Base-by-base conservation (phyloP, 768 basidiomycete genomes). In the Calvatia gigantea region DNA sequence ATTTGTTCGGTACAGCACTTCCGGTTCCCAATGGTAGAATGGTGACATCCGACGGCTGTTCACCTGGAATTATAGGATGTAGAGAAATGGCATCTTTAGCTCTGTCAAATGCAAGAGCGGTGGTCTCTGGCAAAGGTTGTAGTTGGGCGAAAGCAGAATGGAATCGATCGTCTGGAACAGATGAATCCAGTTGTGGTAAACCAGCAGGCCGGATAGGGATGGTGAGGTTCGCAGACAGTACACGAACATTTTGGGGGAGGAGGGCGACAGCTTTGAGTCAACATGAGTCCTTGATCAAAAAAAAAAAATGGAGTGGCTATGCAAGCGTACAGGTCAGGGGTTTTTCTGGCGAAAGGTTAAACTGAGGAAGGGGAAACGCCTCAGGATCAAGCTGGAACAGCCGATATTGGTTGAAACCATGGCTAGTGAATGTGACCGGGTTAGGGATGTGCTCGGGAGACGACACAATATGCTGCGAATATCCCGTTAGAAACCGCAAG, bases 21-120 rank as follows among this genome's bases (percentile, higher is more conserved):
- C 91, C 90, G 0, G 96, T 98, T 2, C 96, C 96, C 5, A 98
- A 75, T 1, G 94, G 80, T 6, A 89, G 79, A 41, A 98, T 73
- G 7, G 69, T 70, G 6, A 98, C 79, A 51, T 44, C 58, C 17
- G 38, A 31, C 19, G 29, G 60, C 27, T n/a, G 56, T 44, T 58
- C 59, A 51, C 45, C 60, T 14, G 3, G 2, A 42, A 14, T 35
- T 9, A 29, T 56, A 39, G 43, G 59, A 29, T 45, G 47, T 38
- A 67, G 63, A 29, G 68, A 65, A 15, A 79, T 64, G 35, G 60
- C 60, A 25, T 62, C 59, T 55, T 69, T 70, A 2, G 79, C 80
- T 2, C 69, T 64, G 2, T 58, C 64, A 57, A 83, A 83, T 33
- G 69, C 72, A 41, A 65, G 62, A 17, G 63, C 67, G 15, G 76